Conservation (phyloP, 1,139 yeast genomes). For the Pichia sp. region DNA sequence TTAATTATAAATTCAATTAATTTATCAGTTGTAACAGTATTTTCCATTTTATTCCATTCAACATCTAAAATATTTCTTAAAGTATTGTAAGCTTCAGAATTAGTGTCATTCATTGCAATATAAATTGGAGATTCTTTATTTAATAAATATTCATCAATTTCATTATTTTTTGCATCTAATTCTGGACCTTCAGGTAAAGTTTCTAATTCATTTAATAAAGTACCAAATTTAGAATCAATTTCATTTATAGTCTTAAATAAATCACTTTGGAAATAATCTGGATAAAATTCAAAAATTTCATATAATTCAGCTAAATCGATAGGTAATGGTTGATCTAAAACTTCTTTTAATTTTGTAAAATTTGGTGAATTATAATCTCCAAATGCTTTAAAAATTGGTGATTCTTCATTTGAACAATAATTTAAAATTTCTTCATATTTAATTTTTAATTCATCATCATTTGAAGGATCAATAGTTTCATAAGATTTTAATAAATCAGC, state of each 20-base stretch:
- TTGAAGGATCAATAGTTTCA: constrained; percentile 17
- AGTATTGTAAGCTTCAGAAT: constrained; percentile 14
- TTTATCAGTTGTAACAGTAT: constrained; percentile 22
- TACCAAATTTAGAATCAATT: constrained; percentile 23
- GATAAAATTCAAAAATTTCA: constrained; percentile 22
- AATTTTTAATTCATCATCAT: constrained; percentile 15
- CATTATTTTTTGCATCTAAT: constrained; percentile 18
- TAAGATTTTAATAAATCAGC: constrained; percentile 17
- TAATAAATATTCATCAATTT: constrained; percentile 21
- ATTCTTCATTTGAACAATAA: constrained; percentile 18
- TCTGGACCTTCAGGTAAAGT: constrained; percentile 23
- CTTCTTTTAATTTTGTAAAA: constrained; percentile 14
- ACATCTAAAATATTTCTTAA: constrained; percentile 16
- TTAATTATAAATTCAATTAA: constrained; percentile 20
- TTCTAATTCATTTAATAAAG: constrained; percentile 21
- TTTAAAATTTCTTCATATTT: constrained; percentile 16
- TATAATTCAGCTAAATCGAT: constrained; percentile 24
- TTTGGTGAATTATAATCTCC: constrained; percentile 18
- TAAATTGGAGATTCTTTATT: constrained; percentile 20
- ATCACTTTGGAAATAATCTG: constrained; percentile 19
- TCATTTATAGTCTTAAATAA: constrained; percentile 17
- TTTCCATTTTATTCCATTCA: constrained; percentile 19
- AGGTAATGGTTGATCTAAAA: constrained; percentile 24
- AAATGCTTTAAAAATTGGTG: constrained; percentile 19
- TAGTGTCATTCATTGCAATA: constrained; percentile 21